Evolutionary conservation across 225 moss, liverwort and hornwort species (phyloP).

Genomic region (Polytrichum formosum): DNA sequence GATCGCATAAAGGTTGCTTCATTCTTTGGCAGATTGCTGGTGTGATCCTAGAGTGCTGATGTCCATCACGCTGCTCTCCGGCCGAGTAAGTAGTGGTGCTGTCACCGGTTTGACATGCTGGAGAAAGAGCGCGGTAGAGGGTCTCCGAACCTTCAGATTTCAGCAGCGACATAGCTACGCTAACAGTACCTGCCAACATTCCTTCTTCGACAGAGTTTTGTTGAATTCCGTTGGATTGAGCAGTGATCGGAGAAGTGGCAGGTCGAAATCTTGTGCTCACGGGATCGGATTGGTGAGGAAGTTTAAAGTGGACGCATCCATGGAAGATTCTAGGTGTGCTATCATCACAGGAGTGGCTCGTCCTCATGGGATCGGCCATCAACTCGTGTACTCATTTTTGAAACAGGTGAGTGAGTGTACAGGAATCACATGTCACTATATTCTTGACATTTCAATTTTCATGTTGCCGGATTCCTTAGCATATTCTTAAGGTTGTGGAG

Average conservation of each 20-base stretch:
- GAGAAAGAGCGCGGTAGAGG: neutral
- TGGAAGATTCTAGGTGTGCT: constrained; percentile 36
- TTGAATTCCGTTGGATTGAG: neutral
- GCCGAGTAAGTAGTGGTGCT: constrained; percentile 6
- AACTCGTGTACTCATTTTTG: constrained; percentile 51
- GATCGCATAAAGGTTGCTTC: neutral
- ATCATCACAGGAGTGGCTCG: constrained; percentile 61
- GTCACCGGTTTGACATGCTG: constrained; percentile 8
- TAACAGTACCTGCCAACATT: neutral
- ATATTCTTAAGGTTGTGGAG: neutral
- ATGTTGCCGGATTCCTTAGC: neutral
- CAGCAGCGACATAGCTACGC: too few species aligned
- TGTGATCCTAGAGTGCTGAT: neutral
- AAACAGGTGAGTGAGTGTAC: constrained; percentile 20
- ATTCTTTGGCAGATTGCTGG: neutral
- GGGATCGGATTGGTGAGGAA: neutral
- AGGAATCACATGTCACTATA: neutral
- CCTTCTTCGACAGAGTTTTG: neutral
- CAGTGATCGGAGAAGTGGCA: constrained; percentile 9
- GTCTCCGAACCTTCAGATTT: constrained; percentile 5
- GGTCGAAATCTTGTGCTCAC: neutral
- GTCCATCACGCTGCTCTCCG: constrained; percentile 7
- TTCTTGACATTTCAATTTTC: neutral
- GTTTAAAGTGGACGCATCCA: neutral
- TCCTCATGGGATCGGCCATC: constrained; percentile 43